Base-by-base conservation (phyloP, 2,329 filamentous ascomycete genomes). In the Colletotrichum noveboracense region DNA sequence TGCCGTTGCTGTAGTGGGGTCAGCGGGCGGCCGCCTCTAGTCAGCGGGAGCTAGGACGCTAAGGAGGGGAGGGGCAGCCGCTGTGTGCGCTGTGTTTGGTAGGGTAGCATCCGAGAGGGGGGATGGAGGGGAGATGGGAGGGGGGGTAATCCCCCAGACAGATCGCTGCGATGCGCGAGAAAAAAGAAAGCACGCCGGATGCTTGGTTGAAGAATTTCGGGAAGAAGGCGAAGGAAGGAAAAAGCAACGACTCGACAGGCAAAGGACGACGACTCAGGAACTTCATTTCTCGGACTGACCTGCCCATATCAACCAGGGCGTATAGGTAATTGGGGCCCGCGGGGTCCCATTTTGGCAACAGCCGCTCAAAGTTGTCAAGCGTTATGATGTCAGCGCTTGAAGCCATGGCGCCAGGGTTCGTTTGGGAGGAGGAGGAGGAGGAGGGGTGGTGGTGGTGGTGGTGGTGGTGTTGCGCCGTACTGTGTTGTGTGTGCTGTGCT, bases 1-100 rank as follows among this genome's bases (percentile, higher is more conserved):
- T 96, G 80, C 96, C 96, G 87, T 98, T 98, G 87, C 95, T 95
- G 30, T 52, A 52, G 43, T 26, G 58, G 66, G 43, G 71, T 71
- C n/a, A 24, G 32, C 21, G 55, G 32, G 48, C 66, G 66, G 48
- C 66, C 52, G 68, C 60, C 68, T 52, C 43, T 48, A 55, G 69
- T 43, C 60, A 71, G 69, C 61, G 67, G 66, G 55, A 61, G 58
- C 60, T 55, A 58, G 10, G 24, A 30, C 30, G 21, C 34, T 43
- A 24, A 24, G n/a, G 21, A 30, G 64, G 62, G 60, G 61, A 36
- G 18, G 30, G 69, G 68, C 21, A 65, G 74, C 67, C 43, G 43
- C n/a, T 62, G 18, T n/a, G 56, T 61, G 56, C 28, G 56, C 30
- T n/a, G 36, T 71, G 69, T 67, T 66, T 74, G 69, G 74, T 68